Percentiles rank a stretch among this genome's conserved stretches.
These are phyloP conservation scores for Pichia scutulata DNA, from an alignment of 805 yeast species.

Conservation along the genomic window DNA sequence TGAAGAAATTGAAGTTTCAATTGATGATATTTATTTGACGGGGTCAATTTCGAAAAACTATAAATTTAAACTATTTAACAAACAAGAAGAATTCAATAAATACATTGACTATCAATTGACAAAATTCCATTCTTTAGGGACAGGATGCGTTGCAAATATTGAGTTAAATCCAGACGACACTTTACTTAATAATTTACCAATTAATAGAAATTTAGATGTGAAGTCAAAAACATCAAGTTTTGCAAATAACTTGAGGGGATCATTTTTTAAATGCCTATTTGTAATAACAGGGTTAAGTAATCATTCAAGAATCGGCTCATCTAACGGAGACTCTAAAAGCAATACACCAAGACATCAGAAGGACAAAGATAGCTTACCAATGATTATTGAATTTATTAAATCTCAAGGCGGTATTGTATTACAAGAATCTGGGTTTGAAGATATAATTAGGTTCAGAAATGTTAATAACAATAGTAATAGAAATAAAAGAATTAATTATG, in stretches of 20 bases:
- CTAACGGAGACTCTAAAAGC: conserved; percentile 1
- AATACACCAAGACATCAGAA: conserved; percentile 8
- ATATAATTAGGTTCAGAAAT: conserved; percentile 1
- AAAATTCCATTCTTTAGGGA: not conserved
- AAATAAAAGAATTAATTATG: not conserved
- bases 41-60: not conserved
- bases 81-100: conserved; percentile 8
- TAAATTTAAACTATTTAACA: conserved; percentile 13
- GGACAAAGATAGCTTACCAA: not conserved
- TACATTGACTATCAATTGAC: conserved; percentile 8
- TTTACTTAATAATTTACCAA: not conserved
- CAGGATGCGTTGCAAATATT: not conserved
- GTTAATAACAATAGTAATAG: not conserved
- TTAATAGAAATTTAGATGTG: not conserved
- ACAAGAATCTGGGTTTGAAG: conserved; percentile 10
- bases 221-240: not conserved
- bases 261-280: conserved; percentile 11
- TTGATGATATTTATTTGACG: conserved; percentile 10
- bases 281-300: conserved; percentile 7
- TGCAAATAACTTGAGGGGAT: not conserved
- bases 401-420: conserved; percentile 9
- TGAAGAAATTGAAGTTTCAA: conserved; percentile 6
- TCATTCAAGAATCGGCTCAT: not conserved
- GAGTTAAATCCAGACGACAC: not conserved
- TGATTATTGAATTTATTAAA: conserved; percentile 4